Evolutionary conservation across 1,139 yeast species (phyloP).

Genomic region (Blastobotrys aristatus): DNA sequence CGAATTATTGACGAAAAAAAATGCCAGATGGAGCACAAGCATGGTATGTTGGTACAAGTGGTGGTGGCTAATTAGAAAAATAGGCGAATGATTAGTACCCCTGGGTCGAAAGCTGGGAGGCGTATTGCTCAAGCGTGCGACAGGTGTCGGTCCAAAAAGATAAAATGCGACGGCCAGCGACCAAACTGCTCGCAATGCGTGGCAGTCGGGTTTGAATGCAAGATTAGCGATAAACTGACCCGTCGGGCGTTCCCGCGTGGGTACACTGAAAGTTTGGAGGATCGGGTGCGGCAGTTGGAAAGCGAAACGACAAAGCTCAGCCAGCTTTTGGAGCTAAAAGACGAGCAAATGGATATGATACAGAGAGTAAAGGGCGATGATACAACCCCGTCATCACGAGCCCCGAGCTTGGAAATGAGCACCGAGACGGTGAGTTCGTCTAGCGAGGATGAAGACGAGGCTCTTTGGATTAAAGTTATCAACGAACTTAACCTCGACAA

Average conservation of each 20-base stretch:
- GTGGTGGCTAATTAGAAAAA: background rate
- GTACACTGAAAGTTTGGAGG: slow-evolving; percentile 68
- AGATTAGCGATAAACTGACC: slow-evolving; percentile 64
- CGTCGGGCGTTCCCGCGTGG: slow-evolving; percentile 71
- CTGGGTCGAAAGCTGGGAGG: slow-evolving; percentile 51
- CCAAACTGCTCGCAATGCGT: slow-evolving; percentile 61
- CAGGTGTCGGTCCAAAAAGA: slow-evolving; percentile 75
- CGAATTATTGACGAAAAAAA: background rate
- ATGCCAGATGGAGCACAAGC: slow-evolving; percentile 37
- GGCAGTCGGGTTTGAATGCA: slow-evolving; percentile 66
- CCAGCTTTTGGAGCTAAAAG: slow-evolving; percentile 53
- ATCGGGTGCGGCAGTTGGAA: slow-evolving; percentile 55
- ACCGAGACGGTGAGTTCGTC: background rate
- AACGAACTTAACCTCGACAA: slow-evolving; percentile 29
- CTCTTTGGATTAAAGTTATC: slow-evolving; percentile 28
- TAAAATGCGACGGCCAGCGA: slow-evolving; percentile 63
- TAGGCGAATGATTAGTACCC: slow-evolving; percentile 57
- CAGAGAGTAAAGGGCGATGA: slow-evolving; percentile 22
- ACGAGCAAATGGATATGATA: slow-evolving; percentile 49
- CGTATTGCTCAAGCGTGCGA: slow-evolving; percentile 85
- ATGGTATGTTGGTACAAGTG: slow-evolving; percentile 23
- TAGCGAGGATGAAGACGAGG: slow-evolving; percentile 25
- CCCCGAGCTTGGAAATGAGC: background rate
- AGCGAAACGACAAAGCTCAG: slow-evolving; percentile 48
- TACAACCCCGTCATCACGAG: slow-evolving; percentile 5